These are phyloP conservation scores for Fusarium transvaalense DNA, from an alignment of 2,329 filamentous ascomycete species.

Conservation along the genomic window DNA sequence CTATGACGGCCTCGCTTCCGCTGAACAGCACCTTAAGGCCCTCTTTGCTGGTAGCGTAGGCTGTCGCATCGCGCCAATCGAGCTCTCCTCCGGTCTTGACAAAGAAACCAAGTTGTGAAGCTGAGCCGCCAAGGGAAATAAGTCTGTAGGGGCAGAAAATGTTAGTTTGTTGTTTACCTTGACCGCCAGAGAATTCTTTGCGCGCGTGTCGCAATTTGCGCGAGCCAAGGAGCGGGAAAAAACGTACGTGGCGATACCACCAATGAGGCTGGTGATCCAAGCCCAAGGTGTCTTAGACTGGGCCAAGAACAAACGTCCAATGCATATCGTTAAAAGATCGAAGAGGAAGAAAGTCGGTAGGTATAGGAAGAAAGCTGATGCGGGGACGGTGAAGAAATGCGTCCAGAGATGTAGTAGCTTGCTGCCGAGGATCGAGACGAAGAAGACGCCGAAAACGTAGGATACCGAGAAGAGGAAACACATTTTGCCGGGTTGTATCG, in stretches of 20 bases:
- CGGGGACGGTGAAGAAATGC: constrained; percentile 47
- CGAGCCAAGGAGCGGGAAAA: background rate
- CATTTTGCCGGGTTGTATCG: constrained; percentile 29
- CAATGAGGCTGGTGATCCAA: constrained; percentile 39
- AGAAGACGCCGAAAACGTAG: constrained; percentile 50
- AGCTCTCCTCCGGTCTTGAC: constrained; percentile 51
- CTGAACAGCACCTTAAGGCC: constrained; percentile 51
- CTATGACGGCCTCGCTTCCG: constrained; percentile 47
- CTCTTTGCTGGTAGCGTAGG: constrained; percentile 50
- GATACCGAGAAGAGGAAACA: constrained; percentile 42
- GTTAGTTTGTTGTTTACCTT: constrained; percentile 20
- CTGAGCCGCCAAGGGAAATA: constrained; percentile 47
- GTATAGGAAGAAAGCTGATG: constrained; percentile 49
- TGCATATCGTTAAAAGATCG: constrained; percentile 47
- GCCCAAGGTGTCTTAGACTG: constrained; percentile 41
- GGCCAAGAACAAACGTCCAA: constrained; percentile 45
- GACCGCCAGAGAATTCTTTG: too few relatives aligned
- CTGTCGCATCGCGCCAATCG: constrained; percentile 50
- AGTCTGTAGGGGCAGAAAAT: constrained; percentile 34
- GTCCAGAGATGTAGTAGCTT: constrained; percentile 49
- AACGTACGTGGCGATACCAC: constrained; percentile 47
- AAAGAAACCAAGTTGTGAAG: constrained; percentile 52
- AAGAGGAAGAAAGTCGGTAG: constrained; percentile 51
- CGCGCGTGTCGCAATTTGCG: background rate
- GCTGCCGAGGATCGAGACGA: constrained; percentile 47